phyloP scores from a whole-genome alignment of 1,284 basidiomycete species.

The Melanopsichium pennsylvanicum region DNA sequence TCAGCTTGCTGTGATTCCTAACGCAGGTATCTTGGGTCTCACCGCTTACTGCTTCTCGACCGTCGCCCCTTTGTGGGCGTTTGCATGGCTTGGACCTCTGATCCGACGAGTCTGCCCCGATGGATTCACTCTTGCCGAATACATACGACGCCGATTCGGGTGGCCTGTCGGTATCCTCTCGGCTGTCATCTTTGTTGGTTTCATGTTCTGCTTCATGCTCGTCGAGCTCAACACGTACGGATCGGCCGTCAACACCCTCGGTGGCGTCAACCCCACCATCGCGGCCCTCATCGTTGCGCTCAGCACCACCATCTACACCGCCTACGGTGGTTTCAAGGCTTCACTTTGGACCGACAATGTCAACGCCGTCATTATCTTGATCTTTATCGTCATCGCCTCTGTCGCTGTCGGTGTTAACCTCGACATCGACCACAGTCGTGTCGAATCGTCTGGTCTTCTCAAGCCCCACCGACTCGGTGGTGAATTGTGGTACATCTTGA shows the following conservation, averaged over 20 bases:
- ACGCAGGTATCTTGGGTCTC: slow-evolving; percentile 61
- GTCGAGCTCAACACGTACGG: slow-evolving; percentile 66
- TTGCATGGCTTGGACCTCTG: slow-evolving; percentile 63
- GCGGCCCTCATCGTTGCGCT: slow-evolving; percentile 63
- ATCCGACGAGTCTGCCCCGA: slow-evolving; percentile 63
- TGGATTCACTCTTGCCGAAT: slow-evolving; percentile 65
- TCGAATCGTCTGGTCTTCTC: slow-evolving; percentile 56
- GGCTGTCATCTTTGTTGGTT: slow-evolving; percentile 61
- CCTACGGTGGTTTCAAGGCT: slow-evolving; percentile 66
- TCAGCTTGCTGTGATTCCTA: slow-evolving; percentile 64
- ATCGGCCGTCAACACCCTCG: slow-evolving; percentile 51
- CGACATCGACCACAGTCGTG: slow-evolving; percentile 50
- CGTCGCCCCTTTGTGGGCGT: slow-evolving; percentile 61
- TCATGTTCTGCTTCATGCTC: slow-evolving; percentile 66
- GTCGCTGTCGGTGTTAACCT: slow-evolving; percentile 61
- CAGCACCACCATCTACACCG: slow-evolving; percentile 64
- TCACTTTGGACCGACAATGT: slow-evolving; percentile 66
- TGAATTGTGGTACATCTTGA: slow-evolving; percentile 64
- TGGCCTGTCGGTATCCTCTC: slow-evolving; percentile 62
- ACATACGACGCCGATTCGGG: slow-evolving; percentile 62
- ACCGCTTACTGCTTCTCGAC: slow-evolving; percentile 62
- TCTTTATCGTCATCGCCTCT: slow-evolving; percentile 61
- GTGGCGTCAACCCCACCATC: slow-evolving; percentile 57
- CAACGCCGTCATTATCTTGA: slow-evolving; percentile 62
- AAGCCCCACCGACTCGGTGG: slow-evolving; percentile 59